These are phyloP conservation scores for Microdochium paspali DNA, from an alignment of 2,329 filamentous ascomycete genomes.

Conservation along the genomic window DNA sequence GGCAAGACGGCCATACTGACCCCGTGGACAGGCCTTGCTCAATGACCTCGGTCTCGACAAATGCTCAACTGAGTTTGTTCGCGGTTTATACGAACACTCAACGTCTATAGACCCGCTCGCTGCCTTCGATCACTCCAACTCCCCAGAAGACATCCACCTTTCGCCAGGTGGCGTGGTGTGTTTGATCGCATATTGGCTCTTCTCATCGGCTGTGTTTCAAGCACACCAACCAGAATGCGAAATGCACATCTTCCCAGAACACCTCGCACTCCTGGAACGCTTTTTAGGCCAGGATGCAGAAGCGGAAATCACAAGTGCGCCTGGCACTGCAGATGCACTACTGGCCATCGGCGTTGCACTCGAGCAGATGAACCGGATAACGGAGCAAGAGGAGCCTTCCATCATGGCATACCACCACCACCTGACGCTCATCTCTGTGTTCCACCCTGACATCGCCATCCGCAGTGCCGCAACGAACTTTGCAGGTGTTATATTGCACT, in stretches of 20 bases:
- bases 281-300: conserved; percentile 44
- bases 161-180: conserved; percentile 51
- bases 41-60: conserved; percentile 48
- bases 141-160: conserved; percentile 42
- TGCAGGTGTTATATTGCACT: conserved; percentile 45
- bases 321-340: conserved; percentile 49
- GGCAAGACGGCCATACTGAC: too few species aligned
- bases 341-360: conserved; percentile 52
- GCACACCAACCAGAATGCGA: conserved; percentile 42
- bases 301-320: conserved; percentile 34
- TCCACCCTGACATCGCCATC: conserved; percentile 43
- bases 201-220: conserved; percentile 52
- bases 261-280: conserved; percentile 40
- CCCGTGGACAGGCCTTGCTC: conserved; percentile 47
- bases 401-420: conserved; percentile 55
- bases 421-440: conserved; percentile 45
- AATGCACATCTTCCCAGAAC: conserved; percentile 51
- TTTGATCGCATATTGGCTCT: conserved; percentile 52
- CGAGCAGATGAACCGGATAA: conserved; percentile 37
- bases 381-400: conserved; percentile 22
- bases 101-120: conserved; percentile 35
- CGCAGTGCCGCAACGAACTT: conserved; percentile 45
- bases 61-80: conserved; percentile 34
- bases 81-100: conserved; percentile 30
- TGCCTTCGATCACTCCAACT: conserved; percentile 34